Evolutionary conservation across 2,329 filamentous ascomycete genomes (phyloP), one percentile per base, ranked within the genome.

Genomic region (Colletotrichum australisinense): DNA sequence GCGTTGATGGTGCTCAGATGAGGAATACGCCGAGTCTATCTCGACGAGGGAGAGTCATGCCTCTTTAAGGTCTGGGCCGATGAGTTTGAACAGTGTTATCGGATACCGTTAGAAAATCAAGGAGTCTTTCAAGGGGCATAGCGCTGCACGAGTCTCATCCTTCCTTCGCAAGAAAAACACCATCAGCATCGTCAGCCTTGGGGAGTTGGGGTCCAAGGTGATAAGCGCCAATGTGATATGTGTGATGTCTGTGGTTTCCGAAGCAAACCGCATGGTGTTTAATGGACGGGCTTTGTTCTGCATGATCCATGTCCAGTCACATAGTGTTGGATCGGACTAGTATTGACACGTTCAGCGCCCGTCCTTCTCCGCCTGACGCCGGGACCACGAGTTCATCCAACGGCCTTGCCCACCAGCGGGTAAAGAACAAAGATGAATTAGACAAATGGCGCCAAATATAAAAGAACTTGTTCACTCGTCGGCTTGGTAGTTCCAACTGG

Each of bases 141-240:
- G 4, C 12, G 32, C 32, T 19, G 19, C 42, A 49, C 2, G 42
- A n/a, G n/a, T n/a, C 42, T 11, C 42, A 49, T 11, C 7, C 8
- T 22, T 35, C 2, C 11, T 5, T 12, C 32, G 1, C 3, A 1
- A 1, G 11, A 1, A 5, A 35, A 35, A 12, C 1, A 12, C 4
- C 32, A 35, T 1, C 32, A 12, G 32, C 32, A 35, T 0, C 32
- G 32, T 35, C 32, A 5, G 32, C 12, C 11, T 35, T 35, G 1
- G 4, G 32, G 32, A 5, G 11, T 35, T 35, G 38, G 38, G 38
- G 5, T 49, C 3, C 0, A 19, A 49, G 4, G 19, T 1, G 42
- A 22, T 22, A 49, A 49, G 42, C 8, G 16, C 8, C 3, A 22
- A 49, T 9, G 42, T 49, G 42, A 49, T 11, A n/a, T n/a, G 2